Evolutionary conservation across 2,329 filamentous ascomycete genomes (phyloP).

Genomic region (Colletotrichum coccodes): DNA sequence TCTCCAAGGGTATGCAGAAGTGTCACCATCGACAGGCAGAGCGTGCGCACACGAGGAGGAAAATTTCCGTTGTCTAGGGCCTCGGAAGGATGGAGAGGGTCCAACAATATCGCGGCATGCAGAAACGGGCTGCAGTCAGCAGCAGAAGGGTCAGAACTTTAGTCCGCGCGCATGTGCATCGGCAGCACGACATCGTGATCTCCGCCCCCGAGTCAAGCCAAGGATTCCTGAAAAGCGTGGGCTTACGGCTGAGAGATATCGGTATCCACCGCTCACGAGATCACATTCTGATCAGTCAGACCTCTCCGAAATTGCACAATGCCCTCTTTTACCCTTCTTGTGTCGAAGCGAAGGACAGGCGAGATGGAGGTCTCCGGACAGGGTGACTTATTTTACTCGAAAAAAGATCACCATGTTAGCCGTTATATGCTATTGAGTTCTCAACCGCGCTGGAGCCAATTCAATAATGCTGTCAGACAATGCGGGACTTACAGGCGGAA

Average conservation of each 20-base stretch:
- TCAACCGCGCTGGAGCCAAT: not conserved
- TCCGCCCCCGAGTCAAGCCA: slow-evolving; percentile 24
- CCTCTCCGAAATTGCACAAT: not conserved
- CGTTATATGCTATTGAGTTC: not conserved
- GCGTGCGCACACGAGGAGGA: not conserved
- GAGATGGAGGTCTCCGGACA: not conserved
- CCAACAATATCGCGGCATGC: not conserved
- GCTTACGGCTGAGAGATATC: not conserved
- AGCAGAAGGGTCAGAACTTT: slow-evolving; percentile 20
- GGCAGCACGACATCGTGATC: slow-evolving; percentile 32
- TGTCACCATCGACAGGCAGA: not conserved
- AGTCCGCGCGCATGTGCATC: slow-evolving; percentile 15
- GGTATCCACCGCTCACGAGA: slow-evolving; percentile 16
- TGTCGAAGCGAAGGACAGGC: not conserved
- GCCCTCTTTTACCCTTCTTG: not conserved
- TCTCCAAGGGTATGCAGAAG: not conserved
- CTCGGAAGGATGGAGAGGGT: not conserved
- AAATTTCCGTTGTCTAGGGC: slow-evolving; percentile 4
- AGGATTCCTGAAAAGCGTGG: not conserved
- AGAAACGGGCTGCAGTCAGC: not conserved
- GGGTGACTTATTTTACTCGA: too few relatives aligned
- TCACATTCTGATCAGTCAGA: not conserved
- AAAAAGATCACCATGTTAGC: not conserved
- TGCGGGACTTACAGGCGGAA: not conserved
- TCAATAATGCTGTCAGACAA: slow-evolving; percentile 3